Percentiles rank a stretch among this genome's conserved stretches.
phyloP scores from a whole-genome alignment of 2,329 filamentous ascomycete genomes.

The Thermochaetoides dissita region DNA sequence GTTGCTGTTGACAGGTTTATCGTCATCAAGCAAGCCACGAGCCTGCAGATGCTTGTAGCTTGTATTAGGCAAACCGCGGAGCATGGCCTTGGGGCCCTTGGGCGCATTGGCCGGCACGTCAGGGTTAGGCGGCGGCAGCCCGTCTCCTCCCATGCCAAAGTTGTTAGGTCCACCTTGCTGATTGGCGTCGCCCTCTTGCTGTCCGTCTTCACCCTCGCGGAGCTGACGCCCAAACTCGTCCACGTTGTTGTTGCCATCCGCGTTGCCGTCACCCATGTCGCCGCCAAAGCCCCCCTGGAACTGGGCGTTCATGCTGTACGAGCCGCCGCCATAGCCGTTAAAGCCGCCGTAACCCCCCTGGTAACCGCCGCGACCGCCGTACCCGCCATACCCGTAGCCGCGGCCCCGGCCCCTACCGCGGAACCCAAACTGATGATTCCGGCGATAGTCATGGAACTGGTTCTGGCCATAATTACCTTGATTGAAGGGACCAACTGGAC shows the following conservation, averaged over 20 bases:
- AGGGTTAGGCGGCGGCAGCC: constrained; percentile 14
- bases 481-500: constrained; percentile 38
- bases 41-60: constrained; percentile 54
- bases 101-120: constrained; percentile 58
- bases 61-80: constrained; percentile 73
- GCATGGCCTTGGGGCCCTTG: constrained; percentile 87
- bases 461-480: constrained; percentile 72
- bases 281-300: constrained; percentile 9
- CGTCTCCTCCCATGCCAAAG: constrained; percentile 4
- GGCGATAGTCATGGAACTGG: constrained; percentile 66
- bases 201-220: constrained; percentile 11
- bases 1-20: constrained; percentile 5
- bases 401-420: constrained; percentile 52
- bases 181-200: constrained; percentile 13
- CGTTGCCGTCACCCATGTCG: constrained; percentile 9
- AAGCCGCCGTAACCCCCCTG: constrained; percentile 18
- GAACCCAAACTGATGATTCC: constrained; percentile 48
- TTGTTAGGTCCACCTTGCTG: constrained; percentile 1
- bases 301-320: constrained; percentile 10
- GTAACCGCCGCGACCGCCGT: constrained; percentile 25
- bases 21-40: constrained; percentile 29
- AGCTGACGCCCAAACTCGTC: constrained; percentile 21
- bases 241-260: constrained; percentile 16
- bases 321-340: constrained; percentile 6
- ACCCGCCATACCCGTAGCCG: constrained; percentile 32